Percentiles rank a stretch among this genome's conserved stretches.
These are phyloP conservation scores for Pinus taeda DNA, from an alignment of 75 land plant genomes.

Conservation along the genomic window DNA sequence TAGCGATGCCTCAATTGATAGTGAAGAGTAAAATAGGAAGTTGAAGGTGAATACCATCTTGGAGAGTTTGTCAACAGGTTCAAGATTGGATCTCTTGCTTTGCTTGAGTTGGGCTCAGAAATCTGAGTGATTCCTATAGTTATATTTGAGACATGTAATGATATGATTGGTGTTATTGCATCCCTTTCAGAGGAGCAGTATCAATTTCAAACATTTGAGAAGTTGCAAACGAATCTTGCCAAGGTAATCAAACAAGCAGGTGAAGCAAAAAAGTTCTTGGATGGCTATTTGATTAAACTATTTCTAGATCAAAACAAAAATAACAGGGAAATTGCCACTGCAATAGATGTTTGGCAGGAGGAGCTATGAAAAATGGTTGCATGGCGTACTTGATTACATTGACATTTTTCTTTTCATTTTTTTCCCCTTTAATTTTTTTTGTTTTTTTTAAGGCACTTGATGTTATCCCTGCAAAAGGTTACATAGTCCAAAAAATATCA, in stretches of 20 bases:
- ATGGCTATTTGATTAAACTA: too few relatives aligned
- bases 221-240: constrained; percentile 72
- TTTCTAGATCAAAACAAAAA: too few relatives aligned
- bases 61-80: constrained; percentile 38
- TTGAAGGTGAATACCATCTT: constrained; percentile 94
- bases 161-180: constrained; percentile 94
- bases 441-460: too few relatives aligned
- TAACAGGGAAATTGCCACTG: too few relatives aligned
- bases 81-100: constrained; percentile 91
- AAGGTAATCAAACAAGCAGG: constrained; percentile 97
- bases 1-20: constrained; percentile 96
- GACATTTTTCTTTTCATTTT: too few relatives aligned
- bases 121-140: constrained; percentile 45
- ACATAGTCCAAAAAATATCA: too few relatives aligned
- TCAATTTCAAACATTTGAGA: constrained; percentile 73
- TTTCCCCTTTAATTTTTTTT: too few relatives aligned
- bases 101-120: constrained; percentile 84
- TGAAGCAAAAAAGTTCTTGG: too few relatives aligned
- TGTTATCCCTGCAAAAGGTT: too few relatives aligned
- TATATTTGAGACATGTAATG: constrained; percentile 94
- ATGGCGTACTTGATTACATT: too few relatives aligned
- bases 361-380: too few relatives aligned
- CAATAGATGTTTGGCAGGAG: too few relatives aligned
- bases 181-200: constrained; percentile 95
- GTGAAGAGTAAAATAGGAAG: constrained; percentile 89